Evolutionary conservation across 805 yeast species (phyloP).

Genomic region (Monosporozyma yasuniensis): DNA sequence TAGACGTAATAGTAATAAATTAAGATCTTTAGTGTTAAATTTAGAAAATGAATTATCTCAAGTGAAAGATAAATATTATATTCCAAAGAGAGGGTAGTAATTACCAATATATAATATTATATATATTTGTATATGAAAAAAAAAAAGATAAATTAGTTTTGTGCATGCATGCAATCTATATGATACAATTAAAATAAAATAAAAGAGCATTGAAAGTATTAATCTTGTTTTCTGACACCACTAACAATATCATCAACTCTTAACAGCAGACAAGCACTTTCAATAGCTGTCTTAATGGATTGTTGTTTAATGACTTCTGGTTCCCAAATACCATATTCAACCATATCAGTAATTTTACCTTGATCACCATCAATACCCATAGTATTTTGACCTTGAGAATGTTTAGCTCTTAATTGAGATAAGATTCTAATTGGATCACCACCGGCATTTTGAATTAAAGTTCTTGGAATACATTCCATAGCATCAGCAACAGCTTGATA

Average conservation of each 20-base stretch:
- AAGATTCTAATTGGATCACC: conserved; percentile 87
- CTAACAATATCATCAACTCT: conserved; percentile 97
- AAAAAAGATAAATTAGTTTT: background rate
- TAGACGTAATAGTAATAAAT: conserved; percentile 13
- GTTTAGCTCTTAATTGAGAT: conserved; percentile 90
- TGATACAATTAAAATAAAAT: background rate
- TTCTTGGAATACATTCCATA: conserved; percentile 95
- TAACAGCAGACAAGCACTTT: conserved; percentile 86
- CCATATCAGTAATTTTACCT: conserved; percentile 94
- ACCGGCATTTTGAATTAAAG: conserved; percentile 95
- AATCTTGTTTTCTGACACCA: conserved; percentile 65
- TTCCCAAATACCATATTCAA: conserved; percentile 95
- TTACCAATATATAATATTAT: background rate
- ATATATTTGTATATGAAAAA: background rate
- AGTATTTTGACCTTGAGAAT: conserved; percentile 79
- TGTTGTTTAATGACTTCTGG: conserved; percentile 98
- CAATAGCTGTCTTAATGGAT: conserved; percentile 94
- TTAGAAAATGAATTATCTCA: conserved; percentile 29
- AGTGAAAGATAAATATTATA: conserved; percentile 7
- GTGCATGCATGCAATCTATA: background rate
- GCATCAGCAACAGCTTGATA: conserved; percentile 98
- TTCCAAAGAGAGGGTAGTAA: background rate
- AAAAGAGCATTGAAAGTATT: background rate
- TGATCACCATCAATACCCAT: conserved; percentile 92
- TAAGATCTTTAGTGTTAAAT: conserved; percentile 30